Base-by-base conservation (phyloP, 352 stramenopile species). In the Phytopythium delawarense region DNA sequence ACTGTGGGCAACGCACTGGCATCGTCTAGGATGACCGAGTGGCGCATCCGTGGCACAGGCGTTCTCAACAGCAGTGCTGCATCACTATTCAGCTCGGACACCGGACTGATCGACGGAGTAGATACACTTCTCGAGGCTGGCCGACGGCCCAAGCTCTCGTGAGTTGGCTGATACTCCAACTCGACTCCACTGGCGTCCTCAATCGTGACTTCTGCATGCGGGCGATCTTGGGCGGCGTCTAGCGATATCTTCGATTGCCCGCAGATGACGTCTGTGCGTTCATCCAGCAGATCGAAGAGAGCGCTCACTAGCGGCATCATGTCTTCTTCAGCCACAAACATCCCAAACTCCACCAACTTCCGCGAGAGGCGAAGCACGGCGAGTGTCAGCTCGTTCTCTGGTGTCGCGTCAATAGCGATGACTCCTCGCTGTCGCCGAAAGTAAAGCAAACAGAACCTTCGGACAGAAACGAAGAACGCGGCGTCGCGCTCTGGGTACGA, bases 341-440 rank as follows among this genome's bases (percentile, higher is more conserved):
- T 88, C 2, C 79, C 82, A 65, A 89, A 91, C 56, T 82, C 73
- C 11, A 87, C 67, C 65, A 91, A 66, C 49, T 88, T 89, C 52
- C 73, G 71, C 50, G 63, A 81, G 34, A 81, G 61, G 9, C 78
- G 78, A 28, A 89, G 34, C 48, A 88, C 71, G 4, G 82, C 64
- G 15, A 91, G 71, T 0, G 74, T 81, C 11, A 91, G 53, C 34
- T 88, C 77, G 40, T 89, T 91, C 67, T 88, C 70, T 7, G 79
- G 78, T 7, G 74, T 78, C 40, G 84, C 76, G 25, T 85, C 75
- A 12, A 88, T 70, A 28, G 74, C 68, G 40, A 89, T 76, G 15
- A 63, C 55, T 28, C 80, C 82, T 40, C 68, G 65, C 12, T 84
- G 65, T 9, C 61, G 65, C 21, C 72, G 63, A 18, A 89, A 76